Percentiles rank a stretch among this genome's conserved stretches.
These are phyloP conservation scores for Lactarius hatsudake DNA, from an alignment of 768 basidiomycete species.

Conservation along the genomic window DNA sequence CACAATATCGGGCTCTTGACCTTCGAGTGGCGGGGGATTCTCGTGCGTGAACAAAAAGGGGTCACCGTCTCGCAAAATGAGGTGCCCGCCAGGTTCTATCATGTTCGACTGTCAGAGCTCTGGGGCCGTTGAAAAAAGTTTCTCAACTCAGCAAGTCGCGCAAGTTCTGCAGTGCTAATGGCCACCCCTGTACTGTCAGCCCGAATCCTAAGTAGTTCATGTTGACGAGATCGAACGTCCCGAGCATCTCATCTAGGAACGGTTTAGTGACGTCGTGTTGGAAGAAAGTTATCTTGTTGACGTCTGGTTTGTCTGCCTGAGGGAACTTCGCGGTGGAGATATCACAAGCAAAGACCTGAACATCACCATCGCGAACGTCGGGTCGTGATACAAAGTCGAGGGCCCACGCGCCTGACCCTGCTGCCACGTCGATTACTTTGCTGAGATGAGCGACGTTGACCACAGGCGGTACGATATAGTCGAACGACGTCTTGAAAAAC, in stretches of 20 bases:
- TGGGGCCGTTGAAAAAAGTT: background rate
- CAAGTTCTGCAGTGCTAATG: background rate
- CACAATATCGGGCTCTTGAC: background rate
- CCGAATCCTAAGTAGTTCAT: background rate
- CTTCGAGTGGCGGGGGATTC: background rate
- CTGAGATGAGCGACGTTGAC: background rate
- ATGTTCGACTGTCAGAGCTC: background rate
- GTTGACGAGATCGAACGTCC: background rate
- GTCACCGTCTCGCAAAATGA: conserved; percentile 1
- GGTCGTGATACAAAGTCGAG: background rate
- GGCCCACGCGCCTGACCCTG: background rate
- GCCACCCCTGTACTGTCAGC: background rate
- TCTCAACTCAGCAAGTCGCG: conserved; percentile 6
- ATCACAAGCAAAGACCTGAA: conserved; percentile 2
- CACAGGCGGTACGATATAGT: background rate
- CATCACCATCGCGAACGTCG: background rate
- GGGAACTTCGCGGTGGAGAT: background rate
- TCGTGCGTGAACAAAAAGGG: background rate
- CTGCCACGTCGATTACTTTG: background rate
- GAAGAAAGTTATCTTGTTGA: background rate
- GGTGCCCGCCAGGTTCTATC: background rate
- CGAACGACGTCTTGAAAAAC: background rate
- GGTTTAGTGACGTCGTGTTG: conserved; percentile 7
- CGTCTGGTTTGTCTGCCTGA: background rate
- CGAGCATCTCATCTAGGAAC: background rate